These are phyloP conservation scores for Amaranthus tricolor DNA, from an alignment of 179 eudicot species.

Conservation along the genomic window DNA sequence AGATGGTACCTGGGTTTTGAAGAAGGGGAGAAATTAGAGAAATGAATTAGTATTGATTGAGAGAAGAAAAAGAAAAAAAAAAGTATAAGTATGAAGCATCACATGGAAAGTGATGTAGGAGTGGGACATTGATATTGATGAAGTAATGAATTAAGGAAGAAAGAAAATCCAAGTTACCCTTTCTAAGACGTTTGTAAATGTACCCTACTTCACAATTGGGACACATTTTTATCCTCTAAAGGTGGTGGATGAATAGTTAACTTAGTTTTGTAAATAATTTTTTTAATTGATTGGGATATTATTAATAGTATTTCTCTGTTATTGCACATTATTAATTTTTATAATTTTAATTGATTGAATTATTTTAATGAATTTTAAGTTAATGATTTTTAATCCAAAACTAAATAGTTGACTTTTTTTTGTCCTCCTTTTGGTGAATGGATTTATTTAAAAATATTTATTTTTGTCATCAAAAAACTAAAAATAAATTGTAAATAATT, in stretches of 20 bases:
- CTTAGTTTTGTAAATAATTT: too few relatives aligned
- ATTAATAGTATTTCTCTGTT: too few relatives aligned
- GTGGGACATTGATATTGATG: slow-evolving; percentile 11
- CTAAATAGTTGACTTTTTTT: too few relatives aligned
- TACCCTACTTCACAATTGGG: not conserved
- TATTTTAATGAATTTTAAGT: too few relatives aligned
- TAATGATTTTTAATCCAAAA: too few relatives aligned
- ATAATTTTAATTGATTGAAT: too few relatives aligned
- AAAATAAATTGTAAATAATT: too few relatives aligned
- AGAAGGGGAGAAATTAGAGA: not conserved
- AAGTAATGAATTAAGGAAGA: not conserved
- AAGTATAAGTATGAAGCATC: not conserved
- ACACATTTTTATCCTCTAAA: not conserved
- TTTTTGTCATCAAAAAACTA: too few relatives aligned
- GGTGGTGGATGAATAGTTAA: not conserved
- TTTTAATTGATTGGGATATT: too few relatives aligned
- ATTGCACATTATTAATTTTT: too few relatives aligned
- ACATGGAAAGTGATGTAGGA: slow-evolving; percentile 16
- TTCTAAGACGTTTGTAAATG: not conserved
- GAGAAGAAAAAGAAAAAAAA: not conserved
- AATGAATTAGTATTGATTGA: not conserved
- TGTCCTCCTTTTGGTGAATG: too few relatives aligned
- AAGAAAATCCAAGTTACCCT: not conserved
- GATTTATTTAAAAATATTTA: too few relatives aligned
- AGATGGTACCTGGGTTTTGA: not conserved